Conservation (phyloP, 805 yeast genomes). For the Lachancea nothofagi region DNA sequence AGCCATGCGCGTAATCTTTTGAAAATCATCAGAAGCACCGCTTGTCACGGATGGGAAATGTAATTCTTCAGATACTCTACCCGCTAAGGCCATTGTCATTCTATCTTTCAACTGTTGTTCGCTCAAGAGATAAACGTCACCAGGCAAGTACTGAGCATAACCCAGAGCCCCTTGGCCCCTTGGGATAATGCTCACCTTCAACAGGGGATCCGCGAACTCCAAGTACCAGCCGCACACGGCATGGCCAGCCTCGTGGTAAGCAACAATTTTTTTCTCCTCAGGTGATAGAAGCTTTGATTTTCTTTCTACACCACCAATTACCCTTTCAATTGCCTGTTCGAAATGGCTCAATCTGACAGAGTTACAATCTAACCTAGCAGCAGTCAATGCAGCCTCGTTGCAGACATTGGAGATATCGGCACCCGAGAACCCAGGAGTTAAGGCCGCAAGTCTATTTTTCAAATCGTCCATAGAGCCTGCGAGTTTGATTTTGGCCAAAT, state of each 20-base stretch:
- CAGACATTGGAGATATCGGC: conserved; percentile 95
- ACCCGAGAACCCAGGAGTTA: conserved; percentile 94
- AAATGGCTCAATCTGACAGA: conserved; percentile 66
- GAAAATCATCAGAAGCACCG: conserved; percentile 91
- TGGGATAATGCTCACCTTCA: conserved; percentile 91
- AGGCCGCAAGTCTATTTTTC: conserved; percentile 79
- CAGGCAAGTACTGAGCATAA: conserved; percentile 92
- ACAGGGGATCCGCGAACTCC: conserved; percentile 80
- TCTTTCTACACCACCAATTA: conserved; percentile 89
- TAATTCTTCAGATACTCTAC: conserved; percentile 85
- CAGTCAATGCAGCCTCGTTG: conserved; percentile 90
- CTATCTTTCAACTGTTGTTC: conserved; percentile 73
- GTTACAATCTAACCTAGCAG: conserved; percentile 70
- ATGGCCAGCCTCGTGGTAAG: conserved; percentile 96
- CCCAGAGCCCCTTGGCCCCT: conserved; percentile 94
- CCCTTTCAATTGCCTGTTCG: conserved; percentile 90
- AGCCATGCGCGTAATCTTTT: conserved; percentile 85
- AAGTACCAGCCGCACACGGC: conserved; percentile 94
- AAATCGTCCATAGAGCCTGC: conserved; percentile 48
- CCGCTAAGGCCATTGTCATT: conserved; percentile 93
- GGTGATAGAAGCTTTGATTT: conserved; percentile 72
- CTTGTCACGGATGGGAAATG: conserved; percentile 84
- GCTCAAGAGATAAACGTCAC: conserved; percentile 75
- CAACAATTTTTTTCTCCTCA: conserved; percentile 79
- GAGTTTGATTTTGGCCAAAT: conserved; percentile 55